Conservation (phyloP, 139 green algal species). For the Yamagishiella unicocca region DNA sequence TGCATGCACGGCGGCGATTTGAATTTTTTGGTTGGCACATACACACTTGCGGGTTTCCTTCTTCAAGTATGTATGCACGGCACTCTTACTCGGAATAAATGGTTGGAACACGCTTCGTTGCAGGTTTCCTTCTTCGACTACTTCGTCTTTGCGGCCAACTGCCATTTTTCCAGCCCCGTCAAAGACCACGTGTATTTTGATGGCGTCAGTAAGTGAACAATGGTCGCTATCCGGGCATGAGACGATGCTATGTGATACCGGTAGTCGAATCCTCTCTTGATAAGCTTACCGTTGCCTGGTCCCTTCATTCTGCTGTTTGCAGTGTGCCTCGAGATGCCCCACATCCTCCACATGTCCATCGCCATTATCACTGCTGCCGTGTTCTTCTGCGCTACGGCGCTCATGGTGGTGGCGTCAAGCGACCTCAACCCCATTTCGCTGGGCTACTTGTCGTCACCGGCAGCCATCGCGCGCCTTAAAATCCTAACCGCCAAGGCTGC, state of each 20-base stretch:
- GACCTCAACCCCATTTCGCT: slow-evolving; percentile 44
- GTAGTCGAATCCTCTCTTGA: no score
- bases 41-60: no score
- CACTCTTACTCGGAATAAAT: no score
- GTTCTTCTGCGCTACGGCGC: slow-evolving; percentile 28
- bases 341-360: slow-evolving; percentile 49
- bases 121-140: slow-evolving; percentile 33
- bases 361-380: neutral
- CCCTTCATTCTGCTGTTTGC: no score
- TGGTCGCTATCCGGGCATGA: no score
- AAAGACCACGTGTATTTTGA: slow-evolving; percentile 10
- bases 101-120: no score
- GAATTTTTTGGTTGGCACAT: no score
- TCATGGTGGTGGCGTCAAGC: slow-evolving; percentile 37
- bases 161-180: neutral
- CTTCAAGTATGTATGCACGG: no score
- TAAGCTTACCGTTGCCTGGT: no score
- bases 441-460: slow-evolving; percentile 24
- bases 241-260: no score
- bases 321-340: slow-evolving; percentile 58
- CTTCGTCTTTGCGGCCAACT: slow-evolving; percentile 37
- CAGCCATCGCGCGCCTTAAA: slow-evolving; percentile 20
- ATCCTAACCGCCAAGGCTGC: slow-evolving; percentile 35
- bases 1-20: no score
- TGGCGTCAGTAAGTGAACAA: slow-evolving; percentile 19